phyloP scores from a whole-genome alignment of 768 basidiomycete genomes.

The Rhodotorula kratochvilovae region DNA sequence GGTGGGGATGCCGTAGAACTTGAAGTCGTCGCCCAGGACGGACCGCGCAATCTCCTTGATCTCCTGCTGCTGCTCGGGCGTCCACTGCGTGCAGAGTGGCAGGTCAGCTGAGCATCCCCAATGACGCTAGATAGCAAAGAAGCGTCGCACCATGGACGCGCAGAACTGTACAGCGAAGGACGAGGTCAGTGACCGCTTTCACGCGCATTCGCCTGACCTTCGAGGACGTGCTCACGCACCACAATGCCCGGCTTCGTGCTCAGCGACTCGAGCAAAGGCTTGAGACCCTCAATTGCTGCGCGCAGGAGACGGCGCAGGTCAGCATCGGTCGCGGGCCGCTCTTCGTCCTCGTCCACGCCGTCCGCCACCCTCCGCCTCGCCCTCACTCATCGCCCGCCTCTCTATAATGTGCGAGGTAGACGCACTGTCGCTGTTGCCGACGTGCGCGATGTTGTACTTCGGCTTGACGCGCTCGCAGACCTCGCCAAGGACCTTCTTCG shows the following conservation, averaged over 20 bases:
- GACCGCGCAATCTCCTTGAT: slow-evolving; percentile 42
- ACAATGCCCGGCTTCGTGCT: slow-evolving; percentile 40
- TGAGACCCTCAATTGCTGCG: slow-evolving; percentile 45
- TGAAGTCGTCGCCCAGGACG: slow-evolving; percentile 39
- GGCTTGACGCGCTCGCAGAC: slow-evolving; percentile 45
- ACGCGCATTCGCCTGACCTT: no score
- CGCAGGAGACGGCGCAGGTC: no score
- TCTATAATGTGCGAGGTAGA: background rate
- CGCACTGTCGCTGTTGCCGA: slow-evolving; percentile 43
- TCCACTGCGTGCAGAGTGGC: no score
- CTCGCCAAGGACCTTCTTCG: slow-evolving; percentile 43
- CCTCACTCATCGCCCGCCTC: no score
- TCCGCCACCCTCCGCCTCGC: no score
- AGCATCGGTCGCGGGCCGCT: no score
- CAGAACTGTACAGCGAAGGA: background rate
- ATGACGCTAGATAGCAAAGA: background rate
- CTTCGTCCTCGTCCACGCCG: no score
- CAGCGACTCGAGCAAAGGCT: slow-evolving; percentile 42
- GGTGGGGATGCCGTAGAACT: slow-evolving; percentile 44
- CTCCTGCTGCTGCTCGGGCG: slow-evolving; percentile 45
- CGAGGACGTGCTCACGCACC: background rate
- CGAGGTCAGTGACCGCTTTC: no score
- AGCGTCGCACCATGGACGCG: slow-evolving; percentile 37
- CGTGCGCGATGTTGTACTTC: slow-evolving; percentile 44
- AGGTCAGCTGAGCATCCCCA: no score